Evolutionary conservation across 2,329 filamentous ascomycete genomes (phyloP), one percentile per base, ranked within the genome.

Genomic region (Colletotrichum tropicale): DNA sequence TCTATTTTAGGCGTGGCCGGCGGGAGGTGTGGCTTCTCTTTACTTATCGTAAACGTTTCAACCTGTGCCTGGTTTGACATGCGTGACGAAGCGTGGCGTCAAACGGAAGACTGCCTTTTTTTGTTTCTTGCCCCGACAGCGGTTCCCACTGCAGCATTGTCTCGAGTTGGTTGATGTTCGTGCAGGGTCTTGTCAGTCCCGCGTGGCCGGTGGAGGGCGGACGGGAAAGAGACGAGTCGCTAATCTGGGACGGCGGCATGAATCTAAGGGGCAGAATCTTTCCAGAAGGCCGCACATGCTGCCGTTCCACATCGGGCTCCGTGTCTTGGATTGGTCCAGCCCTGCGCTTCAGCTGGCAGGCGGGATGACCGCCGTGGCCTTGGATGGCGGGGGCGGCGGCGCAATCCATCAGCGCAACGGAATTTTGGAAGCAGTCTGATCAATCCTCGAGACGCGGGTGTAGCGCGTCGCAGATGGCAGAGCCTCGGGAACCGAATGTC

Each of bases 251-350:
- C 70, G 56, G 43, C 43, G 43, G 70, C 62, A 58, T 71, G 62
- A 73, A 67, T 67, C 70, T 69, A 74, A 69, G 64, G 70, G 70
- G 58, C 24, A 65, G 70, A 69, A 76, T 76, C 65, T 65, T 74
- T 76, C 74, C 65, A 76, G 74, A 76, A 76, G 48, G 48, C 58
- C 48, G 70, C 48, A 52, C 65, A 58, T 73, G 30, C 68, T 73
- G 38, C 12, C 32, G 58, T 65, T 74, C 74, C 74, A 74, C 70
- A 68, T 65, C 32, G 64, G 43, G 58, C 64, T 74, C 60, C 21
- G 65, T 74, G 74, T 76, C 74, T 76, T 71, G 70, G 70, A 69
- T 55, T 69, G 64, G 65, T 9, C 62, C 69, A 75, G 62, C 43
- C 73, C 56, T 70, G 69, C 69, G 38, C 61, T 71, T 55, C 48